Conservation (phyloP, 1,284 basidiomycete species). For the Trametes hirsuta region DNA sequence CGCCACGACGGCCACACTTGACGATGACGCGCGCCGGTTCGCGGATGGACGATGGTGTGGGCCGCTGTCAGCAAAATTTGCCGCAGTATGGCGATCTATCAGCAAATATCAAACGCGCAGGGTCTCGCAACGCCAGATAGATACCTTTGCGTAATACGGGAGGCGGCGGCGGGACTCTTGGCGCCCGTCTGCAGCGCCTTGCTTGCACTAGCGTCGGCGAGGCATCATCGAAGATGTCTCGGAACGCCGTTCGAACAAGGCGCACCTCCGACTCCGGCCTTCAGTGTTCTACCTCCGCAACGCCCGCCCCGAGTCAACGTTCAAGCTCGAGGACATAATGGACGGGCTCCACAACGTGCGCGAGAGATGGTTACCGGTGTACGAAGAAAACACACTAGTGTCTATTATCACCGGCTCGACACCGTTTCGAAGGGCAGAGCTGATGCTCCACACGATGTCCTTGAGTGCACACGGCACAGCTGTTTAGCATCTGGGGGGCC, state of each 20-base stretch:
- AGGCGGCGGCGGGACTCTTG: neutral
- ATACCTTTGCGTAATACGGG: neutral
- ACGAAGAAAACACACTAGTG: neutral
- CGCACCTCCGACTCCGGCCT: neutral
- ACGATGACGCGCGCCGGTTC: no score
- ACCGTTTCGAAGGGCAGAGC: neutral
- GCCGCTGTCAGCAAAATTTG: neutral
- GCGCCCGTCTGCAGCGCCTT: neutral
- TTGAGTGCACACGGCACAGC: neutral
- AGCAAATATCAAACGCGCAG: conserved; percentile 2
- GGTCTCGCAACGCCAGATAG: neutral
- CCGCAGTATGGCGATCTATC: neutral
- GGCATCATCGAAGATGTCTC: neutral
- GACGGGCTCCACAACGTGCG: neutral
- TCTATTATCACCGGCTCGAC: conserved; percentile 3
- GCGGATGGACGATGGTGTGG: neutral
- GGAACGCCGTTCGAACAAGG: neutral
- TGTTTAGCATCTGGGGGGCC: neutral
- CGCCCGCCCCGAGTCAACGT: neutral
- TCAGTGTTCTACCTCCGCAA: conserved; percentile 7
- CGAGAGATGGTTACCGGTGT: neutral
- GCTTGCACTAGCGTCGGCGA: neutral
- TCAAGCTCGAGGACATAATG: neutral
- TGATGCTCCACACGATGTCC: neutral
- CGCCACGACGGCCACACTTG: neutral